Base-by-base conservation (phyloP, 1,284 basidiomycete genomes). In the Cutaneotrichosporon dermatis region DNA sequence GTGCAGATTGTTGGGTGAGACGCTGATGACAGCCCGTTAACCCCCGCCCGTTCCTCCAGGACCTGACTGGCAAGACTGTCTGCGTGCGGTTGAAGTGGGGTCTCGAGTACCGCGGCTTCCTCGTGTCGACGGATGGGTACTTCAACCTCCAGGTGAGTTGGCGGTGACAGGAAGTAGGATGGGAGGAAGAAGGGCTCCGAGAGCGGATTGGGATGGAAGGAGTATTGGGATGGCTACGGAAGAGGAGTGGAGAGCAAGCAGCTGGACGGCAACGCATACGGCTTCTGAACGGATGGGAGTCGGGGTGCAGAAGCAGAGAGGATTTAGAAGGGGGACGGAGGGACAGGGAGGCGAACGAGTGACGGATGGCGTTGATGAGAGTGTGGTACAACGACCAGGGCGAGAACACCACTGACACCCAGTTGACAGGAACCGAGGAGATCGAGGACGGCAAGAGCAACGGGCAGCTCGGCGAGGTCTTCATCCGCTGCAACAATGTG, bases 361-460 rank as follows among this genome's bases (percentile, higher is more conserved):
- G n/a, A n/a, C n/a, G n/a, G n/a, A n/a, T n/a, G 25, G 25, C 25
- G 25, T 25, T 25, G 25, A 25, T 25, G 25, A 25, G 25, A 25
- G 25, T 25, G 25, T 25, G 25, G 25, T 2, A n/a, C n/a, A n/a
- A n/a, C n/a, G n/a, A 25, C 25, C 25, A 25, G 25, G 25, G 2
- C 25, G 25, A 25, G 25, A 25, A 25, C 25, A 3, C 25, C 25
- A 25, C 62, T 58, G n/a, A 61, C 51, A 36, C 9, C 46, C 70
- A 96, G 92, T 84, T 99, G 55, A 94, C 94, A 48, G 98, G 99
- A 77, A 94, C 96, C 2, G 96, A 99, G 79, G 96, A 99, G 79
- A 95, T 90, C 71, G 92, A 97, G 79, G 90, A 97, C 71, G 95
- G 94, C 54, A 87, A 92, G 77, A 94, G 92, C 12, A 96, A 92